Conservation (phyloP, 2,329 filamentous ascomycete genomes). For the Cladophialophora exuberans region DNA sequence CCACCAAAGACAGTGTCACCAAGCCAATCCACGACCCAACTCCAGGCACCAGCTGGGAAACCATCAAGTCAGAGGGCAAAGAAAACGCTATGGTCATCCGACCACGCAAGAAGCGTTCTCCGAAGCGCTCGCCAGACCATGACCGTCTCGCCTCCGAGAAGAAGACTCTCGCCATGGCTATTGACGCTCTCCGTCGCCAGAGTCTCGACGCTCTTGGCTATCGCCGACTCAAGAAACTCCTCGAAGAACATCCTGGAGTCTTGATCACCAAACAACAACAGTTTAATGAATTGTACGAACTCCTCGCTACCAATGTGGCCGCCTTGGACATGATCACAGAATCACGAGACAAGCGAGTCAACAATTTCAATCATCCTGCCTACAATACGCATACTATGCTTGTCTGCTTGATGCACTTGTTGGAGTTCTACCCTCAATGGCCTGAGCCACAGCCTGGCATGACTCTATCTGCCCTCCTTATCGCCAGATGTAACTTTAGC, state of each 20-base stretch:
- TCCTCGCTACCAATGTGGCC: slow-evolving; percentile 24
- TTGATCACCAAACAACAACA: slow-evolving; percentile 29
- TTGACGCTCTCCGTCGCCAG: slow-evolving; percentile 24
- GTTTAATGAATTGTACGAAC: slow-evolving; percentile 28
- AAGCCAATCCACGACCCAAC: neutral
- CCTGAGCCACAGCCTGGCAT: slow-evolving; percentile 31
- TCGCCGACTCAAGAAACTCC: slow-evolving; percentile 29
- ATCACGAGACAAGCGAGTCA: slow-evolving; percentile 17
- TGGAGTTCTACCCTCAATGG: slow-evolving; percentile 29
- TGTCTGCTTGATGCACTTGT: slow-evolving; percentile 24
- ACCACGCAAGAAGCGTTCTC: slow-evolving; percentile 19
- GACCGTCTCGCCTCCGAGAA: slow-evolving; percentile 27
- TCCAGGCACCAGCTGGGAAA: slow-evolving; percentile 10
- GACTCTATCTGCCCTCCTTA: slow-evolving; percentile 27
- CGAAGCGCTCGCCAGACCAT: slow-evolving; percentile 16
- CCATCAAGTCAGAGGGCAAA: slow-evolving; percentile 26
- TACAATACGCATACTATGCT: slow-evolving; percentile 32
- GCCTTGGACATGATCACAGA: slow-evolving; percentile 24
- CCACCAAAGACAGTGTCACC: slow-evolving; percentile 17
- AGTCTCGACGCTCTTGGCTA: slow-evolving; percentile 28
- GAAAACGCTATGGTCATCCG: slow-evolving; percentile 27
- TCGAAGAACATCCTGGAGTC: slow-evolving; percentile 25
- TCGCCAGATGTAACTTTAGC: slow-evolving; percentile 29
- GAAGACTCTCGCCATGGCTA: slow-evolving; percentile 22
- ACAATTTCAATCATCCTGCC: slow-evolving; percentile 25